phyloP scores from a whole-genome alignment of 148 eudicot species.

The Pouteria glomerata region DNA sequence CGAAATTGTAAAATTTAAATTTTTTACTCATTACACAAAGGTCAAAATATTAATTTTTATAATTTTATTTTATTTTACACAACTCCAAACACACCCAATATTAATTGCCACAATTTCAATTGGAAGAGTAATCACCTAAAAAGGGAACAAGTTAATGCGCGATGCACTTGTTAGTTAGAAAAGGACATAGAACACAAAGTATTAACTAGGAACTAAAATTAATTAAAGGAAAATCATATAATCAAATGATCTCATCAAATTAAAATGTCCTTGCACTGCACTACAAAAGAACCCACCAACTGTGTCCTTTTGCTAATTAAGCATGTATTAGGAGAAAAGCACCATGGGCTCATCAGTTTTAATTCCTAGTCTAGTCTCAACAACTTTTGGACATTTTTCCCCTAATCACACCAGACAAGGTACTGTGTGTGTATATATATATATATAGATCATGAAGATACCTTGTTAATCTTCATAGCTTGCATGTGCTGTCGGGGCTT shows the following conservation, averaged over 20 bases:
- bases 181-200: neutral
- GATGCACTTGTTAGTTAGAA: slow-evolving; percentile 8
- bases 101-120: too few species aligned
- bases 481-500: neutral
- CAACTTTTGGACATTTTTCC: neutral
- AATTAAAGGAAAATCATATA: too few species aligned
- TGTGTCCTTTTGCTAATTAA: neutral
- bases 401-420: neutral
- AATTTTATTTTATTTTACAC: too few species aligned
- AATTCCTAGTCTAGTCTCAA: neutral
- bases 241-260: too few species aligned
- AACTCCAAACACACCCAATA: too few species aligned
- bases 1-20: too few species aligned
- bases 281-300: neutral
- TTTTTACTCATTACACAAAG: too few species aligned
- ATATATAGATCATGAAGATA: slow-evolving; percentile 4
- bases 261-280: neutral
- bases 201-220: neutral
- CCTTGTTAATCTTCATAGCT: slow-evolving; percentile 3
- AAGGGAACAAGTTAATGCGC: too few species aligned
- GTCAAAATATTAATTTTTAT: too few species aligned
- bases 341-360: neutral
- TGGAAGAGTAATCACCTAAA: too few species aligned
- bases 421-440: neutral
- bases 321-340: neutral